These are phyloP conservation scores for Dictyostelium intermedium DNA, from an alignment of 78 protist species.

Conservation along the genomic window DNA sequence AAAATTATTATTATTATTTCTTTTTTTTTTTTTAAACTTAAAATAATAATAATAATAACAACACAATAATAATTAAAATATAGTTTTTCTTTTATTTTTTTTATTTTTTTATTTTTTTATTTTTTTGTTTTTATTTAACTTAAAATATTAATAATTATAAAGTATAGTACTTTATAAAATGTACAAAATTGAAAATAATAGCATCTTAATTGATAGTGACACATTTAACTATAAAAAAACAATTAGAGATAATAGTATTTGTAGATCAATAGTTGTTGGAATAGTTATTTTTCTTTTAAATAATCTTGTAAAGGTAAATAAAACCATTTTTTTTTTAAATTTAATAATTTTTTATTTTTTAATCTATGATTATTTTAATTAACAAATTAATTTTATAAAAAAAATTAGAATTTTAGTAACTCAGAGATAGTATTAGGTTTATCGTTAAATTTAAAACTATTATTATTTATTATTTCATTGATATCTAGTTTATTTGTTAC, in stretches of 20 bases:
- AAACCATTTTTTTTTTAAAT: background rate
- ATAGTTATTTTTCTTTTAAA: background rate
- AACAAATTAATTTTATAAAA: background rate
- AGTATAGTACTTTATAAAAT: too few relatives aligned
- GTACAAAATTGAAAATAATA: background rate
- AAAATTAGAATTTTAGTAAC: background rate
- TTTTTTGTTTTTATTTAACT: too few relatives aligned
- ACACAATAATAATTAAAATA: too few relatives aligned
- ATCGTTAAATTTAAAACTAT: background rate
- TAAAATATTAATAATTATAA: too few relatives aligned
- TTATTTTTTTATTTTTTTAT: too few relatives aligned
- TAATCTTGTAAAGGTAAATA: background rate
- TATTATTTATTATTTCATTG: background rate
- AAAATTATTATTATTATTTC: too few relatives aligned
- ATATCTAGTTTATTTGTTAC: background rate
- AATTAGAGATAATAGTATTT: background rate
- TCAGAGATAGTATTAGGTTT: background rate
- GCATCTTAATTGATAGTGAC: background rate
- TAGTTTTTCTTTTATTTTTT: too few relatives aligned
- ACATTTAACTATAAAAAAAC: background rate
- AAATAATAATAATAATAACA: too few relatives aligned
- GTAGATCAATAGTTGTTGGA: background rate
- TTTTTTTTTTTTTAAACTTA: too few relatives aligned
- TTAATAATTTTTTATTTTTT: background rate
- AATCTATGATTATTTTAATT: background rate